Percentiles rank a stretch among this genome's conserved stretches.
phyloP scores from a whole-genome alignment of 176 grass and related monocot species.

The Tillandsia leiboldiana region DNA sequence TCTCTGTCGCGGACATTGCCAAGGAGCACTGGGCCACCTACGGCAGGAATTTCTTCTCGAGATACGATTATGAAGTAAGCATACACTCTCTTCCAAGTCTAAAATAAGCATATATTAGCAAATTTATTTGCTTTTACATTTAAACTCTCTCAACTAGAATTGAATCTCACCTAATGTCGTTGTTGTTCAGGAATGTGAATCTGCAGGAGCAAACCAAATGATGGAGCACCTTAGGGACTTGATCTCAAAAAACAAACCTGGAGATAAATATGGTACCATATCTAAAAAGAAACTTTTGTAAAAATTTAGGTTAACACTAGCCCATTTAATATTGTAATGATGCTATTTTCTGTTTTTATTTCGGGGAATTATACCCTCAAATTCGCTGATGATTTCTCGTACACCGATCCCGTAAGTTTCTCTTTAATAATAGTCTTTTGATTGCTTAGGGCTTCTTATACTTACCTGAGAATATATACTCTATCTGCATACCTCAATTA shows the following conservation, averaged over 20 bases:
- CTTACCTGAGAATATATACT: too few relatives aligned
- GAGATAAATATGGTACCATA: slow-evolving; percentile 47
- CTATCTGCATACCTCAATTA: too few relatives aligned
- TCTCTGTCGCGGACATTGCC: slow-evolving; percentile 80
- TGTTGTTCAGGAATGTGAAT: slow-evolving; percentile 55
- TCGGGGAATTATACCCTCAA: slow-evolving; percentile 58
- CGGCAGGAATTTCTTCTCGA: slow-evolving; percentile 86
- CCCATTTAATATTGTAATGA: not conserved
- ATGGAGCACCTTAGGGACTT: slow-evolving; percentile 60
- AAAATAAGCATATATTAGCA: slow-evolving; percentile 1
- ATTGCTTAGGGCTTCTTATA: not conserved
- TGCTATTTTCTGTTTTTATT: slow-evolving; percentile 11
- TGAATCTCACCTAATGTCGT: not conserved
- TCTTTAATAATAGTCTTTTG: not conserved
- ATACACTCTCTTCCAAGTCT: slow-evolving; percentile 10
- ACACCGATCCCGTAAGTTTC: slow-evolving; percentile 57
- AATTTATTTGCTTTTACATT: not conserved
- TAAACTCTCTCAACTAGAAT: not conserved
- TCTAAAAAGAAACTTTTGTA: not conserved
- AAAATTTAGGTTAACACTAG: not conserved
- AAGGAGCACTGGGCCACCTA: slow-evolving; percentile 87
- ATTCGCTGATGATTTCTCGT: slow-evolving; percentile 86
- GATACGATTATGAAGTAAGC: slow-evolving; percentile 90
- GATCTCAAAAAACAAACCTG: slow-evolving; percentile 43
- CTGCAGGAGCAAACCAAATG: slow-evolving; percentile 66